phyloP scores from a whole-genome alignment of 2,329 filamentous ascomycete genomes.

The Claviceps fusiformis region DNA sequence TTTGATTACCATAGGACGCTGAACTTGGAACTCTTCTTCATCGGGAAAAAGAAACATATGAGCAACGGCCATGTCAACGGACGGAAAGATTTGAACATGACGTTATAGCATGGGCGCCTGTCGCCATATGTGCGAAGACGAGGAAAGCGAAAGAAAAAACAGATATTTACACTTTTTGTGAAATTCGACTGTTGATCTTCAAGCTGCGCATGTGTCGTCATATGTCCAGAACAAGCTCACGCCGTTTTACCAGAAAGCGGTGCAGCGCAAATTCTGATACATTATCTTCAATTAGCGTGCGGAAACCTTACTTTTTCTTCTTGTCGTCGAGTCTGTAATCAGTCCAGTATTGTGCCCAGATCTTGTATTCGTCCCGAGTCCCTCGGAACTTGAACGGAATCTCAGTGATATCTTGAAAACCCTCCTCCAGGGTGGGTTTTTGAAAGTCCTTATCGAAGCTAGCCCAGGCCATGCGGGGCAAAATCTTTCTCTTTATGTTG shows the following conservation, averaged over 20 bases:
- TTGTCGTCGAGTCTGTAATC: slow-evolving; percentile 19
- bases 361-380: slow-evolving; percentile 47
- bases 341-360: slow-evolving; percentile 71
- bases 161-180: too few species aligned
- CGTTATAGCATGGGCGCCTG: neutral
- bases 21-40: neutral
- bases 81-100: too few species aligned
- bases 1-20: too few species aligned
- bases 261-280: neutral
- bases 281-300: neutral
- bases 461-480: slow-evolving; percentile 71
- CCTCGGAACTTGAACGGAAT: slow-evolving; percentile 68
- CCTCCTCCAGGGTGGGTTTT: slow-evolving; percentile 59
- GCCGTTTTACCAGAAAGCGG: neutral
- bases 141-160: neutral
- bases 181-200: neutral
- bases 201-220: neutral
- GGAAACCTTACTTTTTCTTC: neutral
- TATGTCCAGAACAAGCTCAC: neutral
- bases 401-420: slow-evolving; percentile 66
- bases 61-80: too few species aligned
- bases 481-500: slow-evolving; percentile 44
- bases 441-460: slow-evolving; percentile 61
- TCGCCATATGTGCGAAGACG: neutral
- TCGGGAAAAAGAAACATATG: too few species aligned